Evolutionary conservation across 495 filamentous ascomycete genomes (phyloP), one percentile per base, ranked within the genome.

Genomic region (Acidiella bohemica): DNA sequence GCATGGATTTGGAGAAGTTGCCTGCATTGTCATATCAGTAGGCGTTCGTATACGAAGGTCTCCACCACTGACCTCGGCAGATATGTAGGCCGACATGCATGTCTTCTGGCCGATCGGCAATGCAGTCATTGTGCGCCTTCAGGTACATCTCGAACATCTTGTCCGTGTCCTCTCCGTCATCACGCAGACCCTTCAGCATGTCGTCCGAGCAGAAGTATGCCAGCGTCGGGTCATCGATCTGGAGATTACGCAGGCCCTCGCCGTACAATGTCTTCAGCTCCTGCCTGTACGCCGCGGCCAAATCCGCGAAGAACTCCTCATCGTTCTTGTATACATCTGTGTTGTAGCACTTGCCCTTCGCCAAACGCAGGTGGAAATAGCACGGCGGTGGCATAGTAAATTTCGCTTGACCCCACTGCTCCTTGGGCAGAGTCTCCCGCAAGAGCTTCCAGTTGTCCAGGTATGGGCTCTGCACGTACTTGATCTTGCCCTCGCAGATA

Each of bases 351-450:
- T 60, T 67, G 18, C 76, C 74, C 39, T 73, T 61, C 31, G 63
- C 70, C 46, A 75, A 71, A 20, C 74, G 66, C 65, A 78, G 68
- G 56, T 80, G 74, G 46, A 76, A 71, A 70, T 74, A 78, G n/a
- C 70, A 70, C 10, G 75, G 75, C 27, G 67, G 69, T 36, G 72
- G 71, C 53, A 80, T 71, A 49, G 75, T 77, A 50, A 78, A 61
- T 52, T 80, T 80, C 50, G 72, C 70, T 23, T 71, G 68, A 32
- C 54, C 57, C 58, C 64, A 67, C 35, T 59, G 53, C 36, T 62
- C 60, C 49, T 62, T 53, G 1, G 68, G 65, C 31, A 70, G 56
- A 13, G 63, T 55, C 3, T 51, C 46, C 51, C 75, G 63, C 30
- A 79, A 59, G 33, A 67, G 69, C 42, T 67, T 61, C 57, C 70